phyloP scores from a whole-genome alignment of 108 stramenopile genomes.

The Epithemia pelagica region DNA sequence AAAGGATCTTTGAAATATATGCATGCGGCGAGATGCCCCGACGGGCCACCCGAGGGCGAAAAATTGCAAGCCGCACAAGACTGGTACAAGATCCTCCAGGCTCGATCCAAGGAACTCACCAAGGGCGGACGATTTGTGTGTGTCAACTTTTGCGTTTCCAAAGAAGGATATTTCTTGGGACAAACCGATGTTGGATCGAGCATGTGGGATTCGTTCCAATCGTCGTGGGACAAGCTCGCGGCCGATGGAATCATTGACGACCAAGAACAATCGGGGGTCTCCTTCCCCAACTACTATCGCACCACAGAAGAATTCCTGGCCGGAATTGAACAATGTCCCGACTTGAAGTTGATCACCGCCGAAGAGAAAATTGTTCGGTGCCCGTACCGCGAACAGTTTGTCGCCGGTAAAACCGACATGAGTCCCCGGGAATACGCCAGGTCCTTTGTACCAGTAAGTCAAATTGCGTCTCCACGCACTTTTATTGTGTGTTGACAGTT shows the following conservation, averaged over 20 bases:
- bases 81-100: too few relatives aligned
- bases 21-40: too few relatives aligned
- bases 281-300: slow-evolving; percentile 47
- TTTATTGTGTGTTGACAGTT: too few relatives aligned
- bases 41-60: too few relatives aligned
- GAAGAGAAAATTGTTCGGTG: slow-evolving; percentile 37
- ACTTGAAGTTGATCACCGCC: slow-evolving; percentile 22
- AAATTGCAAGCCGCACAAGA: too few relatives aligned
- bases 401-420: slow-evolving; percentile 16
- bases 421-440: slow-evolving; percentile 28
- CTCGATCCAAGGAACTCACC: too few relatives aligned
- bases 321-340: slow-evolving; percentile 19
- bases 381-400: slow-evolving; percentile 36
- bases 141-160: slow-evolving; percentile 41
- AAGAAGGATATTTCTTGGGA: slow-evolving; percentile 43
- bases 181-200: slow-evolving; percentile 31
- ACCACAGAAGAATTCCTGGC: slow-evolving; percentile 32
- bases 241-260: slow-evolving; percentile 33
- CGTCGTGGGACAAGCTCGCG: slow-evolving; percentile 26
- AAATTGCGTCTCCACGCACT: too few relatives aligned
- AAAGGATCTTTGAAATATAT: too few relatives aligned
- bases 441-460: too few relatives aligned
- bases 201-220: slow-evolving; percentile 45
- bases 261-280: slow-evolving; percentile 29
- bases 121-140: too few relatives aligned